Evolutionary conservation across 1,284 basidiomycete species (phyloP), one percentile per base, ranked within the genome.

Genomic region (Ceratobasidium sp.): DNA sequence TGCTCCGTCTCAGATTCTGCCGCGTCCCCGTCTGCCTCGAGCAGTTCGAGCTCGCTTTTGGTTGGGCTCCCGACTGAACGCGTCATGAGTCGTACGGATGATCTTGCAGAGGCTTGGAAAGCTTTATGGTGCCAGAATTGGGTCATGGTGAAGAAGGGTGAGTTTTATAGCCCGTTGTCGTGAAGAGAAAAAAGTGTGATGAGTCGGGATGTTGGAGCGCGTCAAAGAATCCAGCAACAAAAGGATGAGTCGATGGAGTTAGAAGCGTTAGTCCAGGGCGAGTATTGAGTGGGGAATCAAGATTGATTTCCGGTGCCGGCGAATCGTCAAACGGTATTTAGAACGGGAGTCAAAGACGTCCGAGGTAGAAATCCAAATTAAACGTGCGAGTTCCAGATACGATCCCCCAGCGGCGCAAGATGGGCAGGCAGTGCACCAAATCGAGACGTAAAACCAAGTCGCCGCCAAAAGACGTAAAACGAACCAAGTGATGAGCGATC

Each of bases 11-110:
- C 55, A 15, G n/a, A 26, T 51, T 20, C 49, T 51, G 49, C 49
- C 20, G 2, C 23, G 26, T 23, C n/a, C 12, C 2, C 56, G 56
- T 33, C 28, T 10, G 56, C n/a, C 23, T 60, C 28, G 56, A 60
- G 2, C 4, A 33, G 33, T 3, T 40, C 26, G 18, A 33, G 18
- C n/a, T 40, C 18, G 39, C 26, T 64, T 55, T 69, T 53, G 12
- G 46, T 15, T 20, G 49, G 49, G 20, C 49, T 51, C 20, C 55
- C 55, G 20, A 10, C 55, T 33, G 58, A 60, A 26, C 23, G 67
- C 7, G 40, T 40, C 10, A 33, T 53, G 26, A 63, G 58, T 33
- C 69, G 51, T 18, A 71, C 69, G 23, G 69, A 71, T 12, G 69
- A 28, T 7, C 69, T 51, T 18, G 28, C 53, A 15, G 69, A 71